Conservation (phyloP, 805 yeast genomes). For the Brettanomyces naardenensis region DNA sequence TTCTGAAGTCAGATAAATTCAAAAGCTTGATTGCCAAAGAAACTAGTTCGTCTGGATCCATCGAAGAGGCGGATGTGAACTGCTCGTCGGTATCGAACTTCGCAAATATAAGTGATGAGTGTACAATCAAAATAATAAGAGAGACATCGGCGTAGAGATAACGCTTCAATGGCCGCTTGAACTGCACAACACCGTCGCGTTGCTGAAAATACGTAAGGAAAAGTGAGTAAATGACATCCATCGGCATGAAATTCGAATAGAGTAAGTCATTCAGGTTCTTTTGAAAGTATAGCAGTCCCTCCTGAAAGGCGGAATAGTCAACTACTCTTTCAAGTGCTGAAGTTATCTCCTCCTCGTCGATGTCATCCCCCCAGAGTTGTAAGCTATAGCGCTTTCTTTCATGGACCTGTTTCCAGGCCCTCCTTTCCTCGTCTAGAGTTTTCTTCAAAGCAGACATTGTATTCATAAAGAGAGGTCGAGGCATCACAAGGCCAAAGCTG, state of each 20-base stretch:
- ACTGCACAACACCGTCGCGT: background rate
- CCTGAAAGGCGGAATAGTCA: background rate
- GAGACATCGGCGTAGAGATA: constrained; percentile 8
- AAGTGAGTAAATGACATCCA: background rate
- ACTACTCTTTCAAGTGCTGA: background rate
- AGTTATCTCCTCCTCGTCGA: background rate
- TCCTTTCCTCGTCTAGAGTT: background rate
- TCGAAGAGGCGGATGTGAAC: background rate
- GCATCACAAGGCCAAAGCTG: background rate
- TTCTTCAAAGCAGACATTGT: background rate
- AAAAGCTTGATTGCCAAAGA: constrained; percentile 3
- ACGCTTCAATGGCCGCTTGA: constrained; percentile 4
- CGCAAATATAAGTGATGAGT: constrained; percentile 6
- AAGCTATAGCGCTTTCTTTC: too few species aligned
- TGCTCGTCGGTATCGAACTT: background rate
- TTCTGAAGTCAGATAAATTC: constrained; percentile 8
- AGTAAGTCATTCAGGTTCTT: background rate
- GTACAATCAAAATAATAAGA: constrained; percentile 7
- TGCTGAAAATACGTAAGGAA: background rate
- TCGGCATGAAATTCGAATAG: background rate
- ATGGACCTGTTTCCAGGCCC: background rate
- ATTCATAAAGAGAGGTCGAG: background rate
- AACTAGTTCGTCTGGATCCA: background rate
- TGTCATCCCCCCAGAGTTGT: background rate
- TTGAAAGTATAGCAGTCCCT: constrained; percentile 1